Conservation (phyloP, 129 eudicot genomes). For the Flaveria bidentis region DNA sequence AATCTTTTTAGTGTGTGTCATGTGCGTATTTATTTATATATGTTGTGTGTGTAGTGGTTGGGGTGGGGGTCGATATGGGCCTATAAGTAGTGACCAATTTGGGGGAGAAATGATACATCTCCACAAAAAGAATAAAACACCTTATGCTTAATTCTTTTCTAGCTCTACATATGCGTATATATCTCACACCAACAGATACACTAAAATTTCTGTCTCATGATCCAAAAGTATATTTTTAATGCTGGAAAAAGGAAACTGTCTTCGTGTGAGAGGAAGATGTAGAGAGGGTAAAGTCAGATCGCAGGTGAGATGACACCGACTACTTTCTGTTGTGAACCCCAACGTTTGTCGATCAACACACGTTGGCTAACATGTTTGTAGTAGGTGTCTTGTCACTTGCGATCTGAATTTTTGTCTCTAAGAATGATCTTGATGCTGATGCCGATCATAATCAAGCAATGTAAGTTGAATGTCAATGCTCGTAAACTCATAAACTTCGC, state of each 20-base stretch:
- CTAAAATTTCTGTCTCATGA: neutral
- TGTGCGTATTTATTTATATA: too few relatives aligned
- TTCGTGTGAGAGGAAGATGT: neutral
- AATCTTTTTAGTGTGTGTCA: neutral
- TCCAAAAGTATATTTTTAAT: neutral
- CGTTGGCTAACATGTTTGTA: slow-evolving; percentile 12
- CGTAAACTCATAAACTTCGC: neutral
- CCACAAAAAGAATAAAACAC: neutral
- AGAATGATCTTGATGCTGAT: neutral
- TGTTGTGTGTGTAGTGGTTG: neutral
- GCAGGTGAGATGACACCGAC: slow-evolving; percentile 49
- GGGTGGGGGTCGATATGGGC: too few relatives aligned
- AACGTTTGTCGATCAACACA: neutral
- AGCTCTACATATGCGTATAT: neutral
- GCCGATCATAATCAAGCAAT: neutral
- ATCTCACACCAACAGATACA: neutral
- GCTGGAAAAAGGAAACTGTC: too few relatives aligned
- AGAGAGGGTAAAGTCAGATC: slow-evolving; percentile 35
- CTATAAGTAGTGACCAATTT: slow-evolving; percentile 21
- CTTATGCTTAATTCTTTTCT: neutral
- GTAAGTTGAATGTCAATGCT: neutral
- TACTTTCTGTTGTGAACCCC: slow-evolving; percentile 2
- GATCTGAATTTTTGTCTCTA: slow-evolving; percentile 28
- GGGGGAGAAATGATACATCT: slow-evolving; percentile 11
- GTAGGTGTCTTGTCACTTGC: slow-evolving; percentile 36